Evolutionary conservation across 2,329 filamentous ascomycete genomes (phyloP).

Genomic region (Beauveria australis): DNA sequence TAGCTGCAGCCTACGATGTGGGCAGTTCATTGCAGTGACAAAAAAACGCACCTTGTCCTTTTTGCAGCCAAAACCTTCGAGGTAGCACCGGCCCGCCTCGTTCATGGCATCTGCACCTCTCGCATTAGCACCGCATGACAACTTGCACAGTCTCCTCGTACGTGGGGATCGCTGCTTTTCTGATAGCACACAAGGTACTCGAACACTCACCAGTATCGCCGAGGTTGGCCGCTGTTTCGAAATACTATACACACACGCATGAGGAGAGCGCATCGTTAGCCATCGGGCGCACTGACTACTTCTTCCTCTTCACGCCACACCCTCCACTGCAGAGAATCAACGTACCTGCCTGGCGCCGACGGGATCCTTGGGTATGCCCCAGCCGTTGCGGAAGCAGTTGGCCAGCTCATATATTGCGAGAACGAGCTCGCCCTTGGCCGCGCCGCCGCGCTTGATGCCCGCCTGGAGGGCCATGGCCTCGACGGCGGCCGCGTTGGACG

Average conservation of each 20-base stretch:
- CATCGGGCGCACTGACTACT: too few relatives aligned
- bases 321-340: constrained; percentile 1
- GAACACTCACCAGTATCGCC: constrained; percentile 65
- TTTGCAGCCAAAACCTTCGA: constrained; percentile 92
- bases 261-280: background rate
- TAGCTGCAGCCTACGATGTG: background rate
- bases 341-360: constrained; percentile 68
- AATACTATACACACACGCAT: constrained; percentile 54
- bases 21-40: background rate
- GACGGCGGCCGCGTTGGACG: constrained; percentile 79
- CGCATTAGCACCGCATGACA: background rate
- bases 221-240: constrained; percentile 93
- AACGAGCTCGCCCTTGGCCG: constrained; percentile 91
- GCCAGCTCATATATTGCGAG: constrained; percentile 93
- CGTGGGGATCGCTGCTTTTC: background rate
- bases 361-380: constrained; percentile 82
- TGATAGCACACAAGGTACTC: too few relatives aligned
- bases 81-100: constrained; percentile 90
- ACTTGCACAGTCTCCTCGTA: background rate
- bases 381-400: constrained; percentile 88
- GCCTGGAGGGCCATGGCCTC: constrained; percentile 79
- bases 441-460: constrained; percentile 85
- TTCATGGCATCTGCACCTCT: constrained; percentile 76
- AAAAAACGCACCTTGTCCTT: constrained; percentile 87
- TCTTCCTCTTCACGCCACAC: too few relatives aligned